Conservation (phyloP, 306 rosid species). For the Quercus aquifolioides region DNA sequence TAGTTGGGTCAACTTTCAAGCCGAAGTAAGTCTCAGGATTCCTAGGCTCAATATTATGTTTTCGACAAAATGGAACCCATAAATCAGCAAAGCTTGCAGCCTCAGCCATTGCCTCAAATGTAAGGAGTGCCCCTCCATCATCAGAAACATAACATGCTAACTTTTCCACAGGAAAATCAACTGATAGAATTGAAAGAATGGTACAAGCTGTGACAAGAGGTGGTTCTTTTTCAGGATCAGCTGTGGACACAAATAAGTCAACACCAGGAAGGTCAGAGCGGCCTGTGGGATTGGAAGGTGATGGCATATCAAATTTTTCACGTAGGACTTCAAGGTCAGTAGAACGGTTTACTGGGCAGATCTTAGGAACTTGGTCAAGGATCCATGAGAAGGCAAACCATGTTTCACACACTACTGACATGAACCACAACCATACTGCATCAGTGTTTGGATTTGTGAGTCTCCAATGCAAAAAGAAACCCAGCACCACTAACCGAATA, state of each 20-base stretch:
- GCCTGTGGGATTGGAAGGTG: slow-evolving; percentile 47
- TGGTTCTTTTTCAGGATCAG: slow-evolving; percentile 58
- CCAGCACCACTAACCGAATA: slow-evolving; percentile 51
- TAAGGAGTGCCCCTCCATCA: slow-evolving; percentile 52
- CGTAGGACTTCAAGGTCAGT: slow-evolving; percentile 42
- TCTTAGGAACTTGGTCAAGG: slow-evolving; percentile 47
- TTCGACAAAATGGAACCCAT: slow-evolving; percentile 58
- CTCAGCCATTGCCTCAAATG: slow-evolving; percentile 60
- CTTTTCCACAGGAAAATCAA: slow-evolving; percentile 56
- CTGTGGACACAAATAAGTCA: slow-evolving; percentile 47
- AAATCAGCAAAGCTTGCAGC: slow-evolving; percentile 56
- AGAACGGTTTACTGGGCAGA: slow-evolving; percentile 33
- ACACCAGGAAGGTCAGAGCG: slow-evolving; percentile 46
- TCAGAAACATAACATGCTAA: slow-evolving; percentile 47
- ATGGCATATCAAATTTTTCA: slow-evolving; percentile 43
- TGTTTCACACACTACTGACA: slow-evolving; percentile 46
- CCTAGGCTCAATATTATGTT: slow-evolving; percentile 49
- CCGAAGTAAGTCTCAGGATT: slow-evolving; percentile 44
- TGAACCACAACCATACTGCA: slow-evolving; percentile 51
- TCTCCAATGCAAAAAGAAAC: slow-evolving; percentile 81
- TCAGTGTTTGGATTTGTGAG: slow-evolving; percentile 56
- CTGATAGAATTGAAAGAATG: slow-evolving; percentile 47
- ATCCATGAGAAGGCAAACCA: slow-evolving; percentile 59
- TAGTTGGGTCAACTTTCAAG: slow-evolving; percentile 48
- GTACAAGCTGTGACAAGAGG: slow-evolving; percentile 48